Percentiles rank a stretch among this genome's conserved stretches.
Evolutionary conservation across 2,329 filamentous ascomycete genomes (phyloP).

Genomic region (Aspergillus neotritici): DNA sequence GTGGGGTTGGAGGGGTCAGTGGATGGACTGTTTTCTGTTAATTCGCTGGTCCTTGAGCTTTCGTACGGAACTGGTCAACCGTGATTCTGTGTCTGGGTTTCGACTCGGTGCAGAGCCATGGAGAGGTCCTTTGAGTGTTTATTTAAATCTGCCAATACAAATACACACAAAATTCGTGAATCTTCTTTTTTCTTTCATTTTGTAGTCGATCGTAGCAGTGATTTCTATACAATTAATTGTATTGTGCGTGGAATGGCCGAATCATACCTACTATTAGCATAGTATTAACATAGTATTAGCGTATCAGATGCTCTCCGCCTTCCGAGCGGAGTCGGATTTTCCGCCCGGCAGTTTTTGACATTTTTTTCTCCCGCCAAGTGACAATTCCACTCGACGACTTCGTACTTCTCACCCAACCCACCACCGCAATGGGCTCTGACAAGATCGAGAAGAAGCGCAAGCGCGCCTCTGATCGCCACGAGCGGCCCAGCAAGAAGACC

Average conservation of each 20-base stretch:
- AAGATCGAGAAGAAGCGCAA: slow-evolving; percentile 49
- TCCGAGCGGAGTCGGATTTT: slow-evolving; percentile 17
- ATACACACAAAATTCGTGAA: slow-evolving; percentile 18
- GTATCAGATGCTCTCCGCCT: slow-evolving; percentile 12
- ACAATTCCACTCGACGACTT: neutral
- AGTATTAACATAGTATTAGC: too few relatives aligned
- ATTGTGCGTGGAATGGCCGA: too few relatives aligned
- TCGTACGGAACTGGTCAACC: slow-evolving; percentile 35
- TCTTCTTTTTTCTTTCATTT: neutral
- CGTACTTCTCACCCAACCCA: neutral
- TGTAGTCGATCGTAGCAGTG: neutral
- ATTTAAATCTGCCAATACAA: slow-evolving; percentile 21
- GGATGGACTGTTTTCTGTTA: slow-evolving; percentile 11
- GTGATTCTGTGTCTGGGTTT: slow-evolving; percentile 16
- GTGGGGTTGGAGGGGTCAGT: slow-evolving; percentile 30
- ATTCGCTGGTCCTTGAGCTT: slow-evolving; percentile 16
- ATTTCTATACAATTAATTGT: too few relatives aligned
- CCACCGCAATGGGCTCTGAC: slow-evolving; percentile 26
- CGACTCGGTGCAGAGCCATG: slow-evolving; percentile 23
- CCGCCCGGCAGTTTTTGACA: slow-evolving; percentile 23
- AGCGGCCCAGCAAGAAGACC: slow-evolving; percentile 46
- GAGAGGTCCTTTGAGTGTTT: slow-evolving; percentile 35
- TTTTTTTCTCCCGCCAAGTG: slow-evolving; percentile 19
- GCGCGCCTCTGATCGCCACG: slow-evolving; percentile 40
- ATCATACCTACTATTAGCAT: too few relatives aligned